Base-by-base conservation (phyloP, 768 basidiomycete genomes). In the Tulasnella sp. region DNA sequence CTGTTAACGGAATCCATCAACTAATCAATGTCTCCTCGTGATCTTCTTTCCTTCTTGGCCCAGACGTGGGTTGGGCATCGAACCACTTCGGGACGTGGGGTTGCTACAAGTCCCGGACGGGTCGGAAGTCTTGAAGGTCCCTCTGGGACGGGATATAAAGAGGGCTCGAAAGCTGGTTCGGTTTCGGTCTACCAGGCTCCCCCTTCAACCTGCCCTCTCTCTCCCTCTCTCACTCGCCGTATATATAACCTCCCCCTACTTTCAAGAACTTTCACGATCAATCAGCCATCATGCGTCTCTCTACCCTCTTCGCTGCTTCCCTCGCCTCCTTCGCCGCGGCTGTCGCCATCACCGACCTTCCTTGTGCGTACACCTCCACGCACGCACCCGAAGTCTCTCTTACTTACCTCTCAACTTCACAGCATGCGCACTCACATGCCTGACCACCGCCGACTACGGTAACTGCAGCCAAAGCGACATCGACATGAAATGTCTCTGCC, bases 401-500 rank as follows among this genome's bases (percentile, higher is more conserved):
- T 7, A 36, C 64, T 36, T 65, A 0, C 63, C n/a, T 8, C 17
- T 6, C 14, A 16, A 11, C 16, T 34, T 26, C 12, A 7, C 34
- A 73, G 73, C 36, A 5, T 73, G 73, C 68, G 67, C 69, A n/a
- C 39, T 71, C 22, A 29, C 16, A n/a, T 73, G 73, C 73, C 36
- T 73, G 22, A 22, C 44, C 35, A 22, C 29, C 16, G 59, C 36
- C 35, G 34, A 69, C 35, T 74, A 81, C 26, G 85, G 80, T 59
- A 76, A 74, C 73, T 92, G 90, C 81, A n/a, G 5, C 47, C n/a
- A 2, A 1, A 26, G n/a, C 5, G 14, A 67, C 17, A 7, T 78
- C 3, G 86, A 91, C 80, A 80, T 84, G 76, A 74, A 75, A 32
- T 92, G 91, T 76, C 80, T 89, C 37, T 90, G 89, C 83, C 78